These are phyloP conservation scores for Podaxis carcinomalis DNA, from an alignment of 768 basidiomycete species.

Conservation along the genomic window DNA sequence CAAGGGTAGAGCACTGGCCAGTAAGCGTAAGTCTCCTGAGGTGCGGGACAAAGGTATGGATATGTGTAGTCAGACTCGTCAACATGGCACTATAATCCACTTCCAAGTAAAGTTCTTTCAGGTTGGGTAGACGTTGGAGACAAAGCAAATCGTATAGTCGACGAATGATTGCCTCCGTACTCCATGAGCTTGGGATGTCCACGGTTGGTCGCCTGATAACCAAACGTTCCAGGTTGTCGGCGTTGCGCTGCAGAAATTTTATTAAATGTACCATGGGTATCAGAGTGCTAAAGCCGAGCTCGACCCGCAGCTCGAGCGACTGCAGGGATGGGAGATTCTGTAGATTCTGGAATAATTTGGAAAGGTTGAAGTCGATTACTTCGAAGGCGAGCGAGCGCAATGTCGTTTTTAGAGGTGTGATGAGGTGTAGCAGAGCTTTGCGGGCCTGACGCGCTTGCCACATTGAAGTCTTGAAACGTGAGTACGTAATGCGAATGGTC, in stretches of 20 bases:
- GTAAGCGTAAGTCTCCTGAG: conserved; percentile 2
- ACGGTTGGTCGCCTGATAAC: conserved; percentile 10
- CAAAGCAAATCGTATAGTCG: conserved; percentile 4
- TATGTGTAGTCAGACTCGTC: not conserved
- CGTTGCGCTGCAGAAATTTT: conserved; percentile 10
- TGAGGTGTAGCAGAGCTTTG: conserved; percentile 1
- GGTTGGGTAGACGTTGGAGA: not conserved
- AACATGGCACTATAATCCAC: not conserved
- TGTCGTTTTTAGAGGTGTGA: not conserved
- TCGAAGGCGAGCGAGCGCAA: conserved; percentile 1
- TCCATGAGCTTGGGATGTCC: conserved; percentile 6
- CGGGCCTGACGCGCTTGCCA: not conserved
- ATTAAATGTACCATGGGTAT: conserved; percentile 8
- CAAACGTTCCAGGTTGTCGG: conserved; percentile 11
- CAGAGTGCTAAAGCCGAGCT: conserved; percentile 7
- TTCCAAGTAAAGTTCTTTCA: conserved; percentile 1
- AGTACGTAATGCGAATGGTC: conserved; percentile 12
- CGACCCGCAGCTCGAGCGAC: not conserved
- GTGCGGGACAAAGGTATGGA: conserved; percentile 7
- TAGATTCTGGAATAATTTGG: conserved; percentile 7
- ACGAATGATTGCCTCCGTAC: not conserved
- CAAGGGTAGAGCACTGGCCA: conserved; percentile 1
- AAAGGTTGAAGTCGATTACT: conserved; percentile 8
- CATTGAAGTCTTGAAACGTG: conserved; percentile 6
- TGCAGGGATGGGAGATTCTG: not conserved